Percentiles rank a stretch among this genome's conserved stretches.
phyloP scores from a whole-genome alignment of 2,329 filamentous ascomycete species.

The Aspergillus ruber region DNA sequence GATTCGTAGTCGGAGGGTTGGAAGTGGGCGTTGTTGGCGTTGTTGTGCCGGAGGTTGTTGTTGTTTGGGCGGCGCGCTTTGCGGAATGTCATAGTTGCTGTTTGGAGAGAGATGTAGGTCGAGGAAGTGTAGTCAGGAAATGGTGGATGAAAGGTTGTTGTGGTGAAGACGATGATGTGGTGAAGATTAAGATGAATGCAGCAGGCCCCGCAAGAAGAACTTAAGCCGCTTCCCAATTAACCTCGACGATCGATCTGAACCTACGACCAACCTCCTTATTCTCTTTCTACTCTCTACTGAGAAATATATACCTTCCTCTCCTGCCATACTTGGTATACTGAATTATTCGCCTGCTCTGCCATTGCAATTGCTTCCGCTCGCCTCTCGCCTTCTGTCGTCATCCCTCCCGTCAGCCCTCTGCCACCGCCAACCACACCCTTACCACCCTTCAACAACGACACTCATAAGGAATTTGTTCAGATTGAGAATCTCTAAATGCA shows the following conservation, averaged over 20 bases:
- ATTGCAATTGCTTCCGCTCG: neutral
- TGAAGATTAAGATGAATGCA: constrained; percentile 1
- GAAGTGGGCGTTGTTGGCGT: constrained; percentile 13
- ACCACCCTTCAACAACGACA: too few relatives aligned
- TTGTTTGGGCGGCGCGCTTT: constrained; percentile 27
- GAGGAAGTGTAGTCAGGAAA: neutral
- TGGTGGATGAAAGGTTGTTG: neutral
- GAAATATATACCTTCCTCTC: neutral
- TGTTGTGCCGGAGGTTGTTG: constrained; percentile 6
- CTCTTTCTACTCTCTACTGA: too few relatives aligned
- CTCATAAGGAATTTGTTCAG: neutral
- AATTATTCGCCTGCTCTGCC: too few relatives aligned
- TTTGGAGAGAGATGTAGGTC: neutral
- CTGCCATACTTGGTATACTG: too few relatives aligned
- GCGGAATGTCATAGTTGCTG: constrained; percentile 23
- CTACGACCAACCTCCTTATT: too few relatives aligned
- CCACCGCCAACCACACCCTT: neutral
- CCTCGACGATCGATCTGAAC: too few relatives aligned
- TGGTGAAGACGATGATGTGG: neutral
- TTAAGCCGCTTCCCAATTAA: neutral
- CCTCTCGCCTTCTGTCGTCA: neutral
- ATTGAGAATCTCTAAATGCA: neutral
- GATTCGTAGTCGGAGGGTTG: constrained; percentile 57
- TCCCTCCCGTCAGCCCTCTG: neutral
- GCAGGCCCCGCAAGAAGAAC: neutral